Percentiles rank a stretch among this genome's conserved stretches.
phyloP scores from a whole-genome alignment of 139 green algal genomes.

The Coelastrella sp. region DNA sequence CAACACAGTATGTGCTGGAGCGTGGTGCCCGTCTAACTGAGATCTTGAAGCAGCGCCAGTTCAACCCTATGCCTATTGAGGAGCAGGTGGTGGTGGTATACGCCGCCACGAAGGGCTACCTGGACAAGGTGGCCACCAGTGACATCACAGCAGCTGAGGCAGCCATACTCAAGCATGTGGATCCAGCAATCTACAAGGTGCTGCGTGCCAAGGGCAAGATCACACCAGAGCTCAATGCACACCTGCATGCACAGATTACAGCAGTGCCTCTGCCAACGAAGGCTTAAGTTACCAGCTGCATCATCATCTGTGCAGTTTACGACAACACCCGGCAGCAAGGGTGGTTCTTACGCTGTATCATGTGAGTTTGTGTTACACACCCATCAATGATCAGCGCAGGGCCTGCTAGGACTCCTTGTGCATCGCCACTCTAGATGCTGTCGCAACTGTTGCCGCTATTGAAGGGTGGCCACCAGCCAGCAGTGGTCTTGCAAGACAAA shows the following conservation, averaged over 20 bases:
- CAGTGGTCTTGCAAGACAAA: no score
- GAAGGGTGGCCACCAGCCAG: no score
- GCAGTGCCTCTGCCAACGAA: conserved; percentile 57
- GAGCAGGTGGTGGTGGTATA: conserved; percentile 79
- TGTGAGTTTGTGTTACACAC: neutral
- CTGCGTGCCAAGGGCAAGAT: conserved; percentile 62
- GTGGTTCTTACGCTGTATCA: no score
- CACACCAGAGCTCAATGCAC: conserved; percentile 67
- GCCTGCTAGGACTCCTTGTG: no score
- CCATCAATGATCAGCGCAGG: neutral
- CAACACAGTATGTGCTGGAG: conserved; percentile 91
- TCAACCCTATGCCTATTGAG: conserved; percentile 88
- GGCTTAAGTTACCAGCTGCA: conserved; percentile 14
- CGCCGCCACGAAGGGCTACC: conserved; percentile 87
- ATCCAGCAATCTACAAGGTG: conserved; percentile 68
- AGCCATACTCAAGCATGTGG: conserved; percentile 68
- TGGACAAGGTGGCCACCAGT: conserved; percentile 76
- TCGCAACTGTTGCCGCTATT: no score
- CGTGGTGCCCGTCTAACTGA: conserved; percentile 88
- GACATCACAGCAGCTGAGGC: conserved; percentile 54
- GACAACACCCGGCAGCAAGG: no score
- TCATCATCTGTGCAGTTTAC: neutral
- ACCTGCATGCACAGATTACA: conserved; percentile 60
- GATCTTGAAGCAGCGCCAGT: conserved; percentile 94
- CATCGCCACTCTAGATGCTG: no score